Base-by-base conservation (phyloP, 2,329 filamentous ascomycete species). In the Zymoseptoria brevis region DNA sequence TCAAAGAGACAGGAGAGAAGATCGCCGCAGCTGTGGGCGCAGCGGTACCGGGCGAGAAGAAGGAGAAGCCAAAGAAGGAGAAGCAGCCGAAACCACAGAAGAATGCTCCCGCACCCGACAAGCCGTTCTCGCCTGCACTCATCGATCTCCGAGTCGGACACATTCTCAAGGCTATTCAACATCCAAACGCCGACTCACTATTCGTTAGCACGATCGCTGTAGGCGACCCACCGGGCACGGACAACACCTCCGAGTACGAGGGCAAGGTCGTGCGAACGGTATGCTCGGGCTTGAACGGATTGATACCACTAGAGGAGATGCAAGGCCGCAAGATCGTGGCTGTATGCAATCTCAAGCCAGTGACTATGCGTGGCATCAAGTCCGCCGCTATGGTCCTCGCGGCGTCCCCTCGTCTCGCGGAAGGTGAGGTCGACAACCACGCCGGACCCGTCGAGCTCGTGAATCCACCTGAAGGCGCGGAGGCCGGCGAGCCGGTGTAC, bases 71-170 rank as follows among this genome's bases (percentile, higher is more conserved):
- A 75, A 95, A 96, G 83, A 94, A 95, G 76, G 86, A 88, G 71
- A 96, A 96, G 79, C 83, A 86, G 52, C 87, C 88, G 57, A 94
- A 93, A 79, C 84, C 83, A 64, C 86, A 76, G 60, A 80, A 81
- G 68, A 73, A 87, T 13, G 79, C 84, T 2, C 58, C 73, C 13
- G 77, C 89, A 5, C 81, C 84, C 54, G 83, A 90, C 55, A 87
- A 90, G 11, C 88, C 90, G 1, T 85, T 90, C 4, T 89, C 90
- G 1, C 94, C 94, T 2, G 81, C 83, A 60, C 83, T 96, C 62
- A 96, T 99, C 73, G 94, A 99, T 74, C 87, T 99, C 55, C 87
- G 94, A 64, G 93, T 99, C 62, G 94, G 94, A 62, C 94, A 97
- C 80, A 96, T 99, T 69, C 86, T 99, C 71, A 96, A 96, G 78